Base-by-base conservation (phyloP, 1,284 basidiomycete genomes). In the Rhodotorula sp. region DNA sequence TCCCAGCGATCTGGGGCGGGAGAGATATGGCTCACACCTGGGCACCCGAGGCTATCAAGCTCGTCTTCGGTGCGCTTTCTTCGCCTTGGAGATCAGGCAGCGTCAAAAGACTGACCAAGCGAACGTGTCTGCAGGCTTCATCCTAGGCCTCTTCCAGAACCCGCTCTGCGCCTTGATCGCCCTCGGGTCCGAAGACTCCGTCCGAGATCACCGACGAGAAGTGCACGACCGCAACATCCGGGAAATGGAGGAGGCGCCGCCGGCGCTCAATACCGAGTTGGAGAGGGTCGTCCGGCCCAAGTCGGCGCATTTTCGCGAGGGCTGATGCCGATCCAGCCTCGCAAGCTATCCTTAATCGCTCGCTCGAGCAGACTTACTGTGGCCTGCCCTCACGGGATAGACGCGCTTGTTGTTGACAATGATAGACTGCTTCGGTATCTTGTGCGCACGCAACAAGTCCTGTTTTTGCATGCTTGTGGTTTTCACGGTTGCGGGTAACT, bases 31-130 rank as follows among this genome's bases (percentile, higher is more conserved):
- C 74, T 1, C 74, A 75, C 20, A 79, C 77, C 1, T 81, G 79
- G 79, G 70, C 74, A 0, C 77, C 79, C 4, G 68, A 75, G 60
- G 74, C 79, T 47, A 80, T 80, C 76, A 81, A 80, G 71, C 74
- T 79, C 29, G 54, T 80, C 6, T 81, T 70, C 29, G 80, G 80
- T 67, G 48, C 32, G 44, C 20, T 20, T 24, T 19, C 15, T 32
- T 13, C 5, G 20, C 47, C 47, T 9, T 19, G 24, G 48, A 24
- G 48, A 51, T 22, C 47, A 24, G 48, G 48, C 19, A 15, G 24
- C 24, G 19, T 27, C 24, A 24, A 27, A 2, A 22, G 20, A 22
- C 13, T 24, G 49, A 51, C 24, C 49, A 51, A 27, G 49, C 15
- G 20, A 48, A 48, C 27, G 52, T 13, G 20, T 22, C 27, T n/a